Conservation (phyloP, 2,329 filamentous ascomycete genomes). For the Fusarium gaditjirri region DNA sequence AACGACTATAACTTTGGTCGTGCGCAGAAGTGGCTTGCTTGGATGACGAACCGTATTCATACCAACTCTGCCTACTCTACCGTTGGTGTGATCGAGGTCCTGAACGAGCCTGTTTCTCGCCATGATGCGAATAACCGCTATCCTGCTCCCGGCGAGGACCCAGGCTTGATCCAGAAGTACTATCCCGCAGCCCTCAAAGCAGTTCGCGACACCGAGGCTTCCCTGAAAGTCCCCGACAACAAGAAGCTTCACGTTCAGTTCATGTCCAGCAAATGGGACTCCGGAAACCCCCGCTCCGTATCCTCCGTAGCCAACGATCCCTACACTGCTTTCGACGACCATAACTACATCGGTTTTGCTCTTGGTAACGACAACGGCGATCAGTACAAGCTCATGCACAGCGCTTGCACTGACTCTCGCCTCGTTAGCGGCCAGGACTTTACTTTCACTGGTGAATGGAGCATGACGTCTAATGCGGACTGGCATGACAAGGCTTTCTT, state of each 20-base stretch:
- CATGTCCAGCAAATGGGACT: constrained; percentile 37
- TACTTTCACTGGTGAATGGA: constrained; percentile 32
- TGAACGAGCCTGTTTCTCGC: constrained; percentile 28
- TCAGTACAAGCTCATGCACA: constrained; percentile 19
- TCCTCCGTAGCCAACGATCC: constrained; percentile 14
- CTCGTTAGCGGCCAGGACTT: constrained; percentile 25
- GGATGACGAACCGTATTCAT: constrained; percentile 35
- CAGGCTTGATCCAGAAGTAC: constrained; percentile 26
- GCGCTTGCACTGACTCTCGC: constrained; percentile 22
- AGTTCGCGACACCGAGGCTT: constrained; percentile 7
- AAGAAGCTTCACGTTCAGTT: constrained; percentile 35
- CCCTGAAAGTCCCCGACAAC: neutral
- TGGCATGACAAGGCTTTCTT: constrained; percentile 29
- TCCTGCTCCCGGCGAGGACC: constrained; percentile 25
- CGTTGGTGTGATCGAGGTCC: constrained; percentile 25
- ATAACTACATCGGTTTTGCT: constrained; percentile 35
- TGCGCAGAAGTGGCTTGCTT: constrained; percentile 29
- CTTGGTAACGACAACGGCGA: neutral
- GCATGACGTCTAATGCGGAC: constrained; percentile 25
- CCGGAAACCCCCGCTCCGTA: constrained; percentile 8
- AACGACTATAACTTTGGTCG: constrained; percentile 34
- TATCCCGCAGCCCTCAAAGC: constrained; percentile 26
- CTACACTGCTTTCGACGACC: constrained; percentile 23
- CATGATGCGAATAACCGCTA: constrained; percentile 24
- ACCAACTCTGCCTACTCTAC: constrained; percentile 10